Percentiles rank a stretch among this genome's conserved stretches.
phyloP scores from a whole-genome alignment of 495 filamentous ascomycete genomes.

The Pyrenopolyporus hunteri region DNA sequence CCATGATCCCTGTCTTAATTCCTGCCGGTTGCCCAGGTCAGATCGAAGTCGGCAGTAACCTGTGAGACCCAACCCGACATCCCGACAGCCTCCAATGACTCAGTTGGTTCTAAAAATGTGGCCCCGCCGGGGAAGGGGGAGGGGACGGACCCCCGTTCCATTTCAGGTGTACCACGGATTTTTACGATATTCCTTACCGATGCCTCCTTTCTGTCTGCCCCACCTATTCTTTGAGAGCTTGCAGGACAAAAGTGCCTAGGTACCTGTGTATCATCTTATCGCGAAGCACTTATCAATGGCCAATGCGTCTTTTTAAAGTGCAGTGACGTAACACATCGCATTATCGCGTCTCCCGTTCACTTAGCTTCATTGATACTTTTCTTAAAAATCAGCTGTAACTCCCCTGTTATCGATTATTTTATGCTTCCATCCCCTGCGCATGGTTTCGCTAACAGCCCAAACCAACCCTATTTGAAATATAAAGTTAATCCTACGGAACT shows the following conservation, averaged over 20 bases:
- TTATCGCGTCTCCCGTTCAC: constrained; percentile 28
- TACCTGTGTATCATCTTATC: neutral
- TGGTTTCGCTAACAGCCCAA: too few species aligned
- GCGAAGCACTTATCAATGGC: constrained; percentile 17
- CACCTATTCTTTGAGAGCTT: too few species aligned
- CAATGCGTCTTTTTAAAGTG: constrained; percentile 19
- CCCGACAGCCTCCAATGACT: constrained; percentile 3
- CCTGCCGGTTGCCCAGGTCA: constrained; percentile 24
- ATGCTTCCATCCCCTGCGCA: neutral
- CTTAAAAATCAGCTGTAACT: constrained; percentile 9
- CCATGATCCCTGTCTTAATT: constrained; percentile 24
- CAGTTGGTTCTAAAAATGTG: too few species aligned
- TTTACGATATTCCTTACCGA: constrained; percentile 7
- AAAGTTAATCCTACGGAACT: too few species aligned
- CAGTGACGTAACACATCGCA: constrained; percentile 22
- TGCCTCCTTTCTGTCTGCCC: neutral
- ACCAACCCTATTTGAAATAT: too few species aligned
- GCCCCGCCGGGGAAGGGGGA: too few species aligned
- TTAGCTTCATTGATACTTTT: constrained; percentile 9
- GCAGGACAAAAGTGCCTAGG: too few species aligned
- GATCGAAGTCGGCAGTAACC: constrained; percentile 19
- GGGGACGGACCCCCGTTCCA: too few species aligned
- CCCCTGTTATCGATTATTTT: neutral
- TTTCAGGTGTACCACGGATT: too few species aligned
- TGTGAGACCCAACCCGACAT: constrained; percentile 7